These are phyloP conservation scores for Epichloe scottii DNA, from an alignment of 2,329 filamentous ascomycete species.

Conservation along the genomic window DNA sequence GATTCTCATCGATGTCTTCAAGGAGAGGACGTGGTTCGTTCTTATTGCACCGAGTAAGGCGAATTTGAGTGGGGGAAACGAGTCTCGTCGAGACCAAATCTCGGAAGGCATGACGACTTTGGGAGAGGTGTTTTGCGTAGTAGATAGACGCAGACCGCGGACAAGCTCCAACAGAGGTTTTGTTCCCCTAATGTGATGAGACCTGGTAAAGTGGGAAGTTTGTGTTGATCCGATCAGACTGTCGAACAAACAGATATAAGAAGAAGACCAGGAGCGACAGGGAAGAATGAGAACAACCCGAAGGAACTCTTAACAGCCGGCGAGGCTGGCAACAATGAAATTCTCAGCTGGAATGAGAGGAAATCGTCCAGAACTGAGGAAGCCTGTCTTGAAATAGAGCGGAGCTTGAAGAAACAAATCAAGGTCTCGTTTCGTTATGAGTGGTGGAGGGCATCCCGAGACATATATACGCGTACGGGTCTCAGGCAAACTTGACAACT, in stretches of 20 bases:
- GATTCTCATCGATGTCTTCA: slow-evolving; percentile 39
- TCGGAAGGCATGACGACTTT: slow-evolving; percentile 21
- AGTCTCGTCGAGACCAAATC: slow-evolving; percentile 28
- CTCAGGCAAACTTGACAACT: neutral
- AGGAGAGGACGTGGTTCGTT: slow-evolving; percentile 28
- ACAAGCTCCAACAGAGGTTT: too few species aligned
- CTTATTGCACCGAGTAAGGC: slow-evolving; percentile 24
- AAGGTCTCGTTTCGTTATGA: neutral
- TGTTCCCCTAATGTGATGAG: neutral
- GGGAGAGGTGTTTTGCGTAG: neutral
- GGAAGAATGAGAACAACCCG: neutral
- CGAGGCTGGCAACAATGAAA: slow-evolving; percentile 1
- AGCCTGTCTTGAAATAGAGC: neutral
- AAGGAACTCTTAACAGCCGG: neutral
- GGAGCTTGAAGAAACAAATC: neutral
- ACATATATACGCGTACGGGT: neutral
- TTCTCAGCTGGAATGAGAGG: neutral
- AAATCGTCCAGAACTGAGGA: slow-evolving; percentile 1
- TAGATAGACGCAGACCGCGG: neutral
- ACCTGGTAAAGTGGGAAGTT: neutral
- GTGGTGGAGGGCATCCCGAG: neutral
- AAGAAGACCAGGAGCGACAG: neutral
- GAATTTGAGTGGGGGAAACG: slow-evolving; percentile 42
- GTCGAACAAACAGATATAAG: neutral
- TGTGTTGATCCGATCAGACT: neutral